Evolutionary conservation across 257 asterid species (phyloP).

Genomic region (Solanum tarijense): DNA sequence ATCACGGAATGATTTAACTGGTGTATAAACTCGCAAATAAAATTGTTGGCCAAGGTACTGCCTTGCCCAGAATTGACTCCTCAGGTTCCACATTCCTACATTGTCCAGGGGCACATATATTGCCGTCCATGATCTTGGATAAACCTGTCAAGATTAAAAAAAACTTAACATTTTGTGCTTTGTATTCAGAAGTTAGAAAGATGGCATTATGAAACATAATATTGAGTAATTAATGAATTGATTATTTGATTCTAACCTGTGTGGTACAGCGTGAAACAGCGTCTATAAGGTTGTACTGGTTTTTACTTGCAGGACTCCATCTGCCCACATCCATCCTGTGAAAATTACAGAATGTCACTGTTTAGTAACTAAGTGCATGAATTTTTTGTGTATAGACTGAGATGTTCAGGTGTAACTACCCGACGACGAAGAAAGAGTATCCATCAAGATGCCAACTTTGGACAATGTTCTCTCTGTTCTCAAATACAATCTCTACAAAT

Average conservation of each 20-base stretch:
- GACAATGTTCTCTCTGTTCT: slow-evolving; percentile 34
- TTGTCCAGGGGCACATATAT: slow-evolving; percentile 58
- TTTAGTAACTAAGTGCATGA: not conserved
- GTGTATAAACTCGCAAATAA: slow-evolving; percentile 52
- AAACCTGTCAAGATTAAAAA: slow-evolving; percentile 30
- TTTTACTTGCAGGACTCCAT: slow-evolving; percentile 42
- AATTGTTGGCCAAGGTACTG: slow-evolving; percentile 69
- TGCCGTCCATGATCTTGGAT: slow-evolving; percentile 72
- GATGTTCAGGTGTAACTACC: slow-evolving; percentile 19
- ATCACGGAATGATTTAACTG: slow-evolving; percentile 34
- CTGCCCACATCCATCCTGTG: slow-evolving; percentile 53
- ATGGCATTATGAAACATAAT: not conserved
- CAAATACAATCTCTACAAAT: slow-evolving; percentile 64
- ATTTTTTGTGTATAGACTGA: not conserved
- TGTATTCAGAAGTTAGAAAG: not conserved
- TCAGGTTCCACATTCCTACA: slow-evolving; percentile 78
- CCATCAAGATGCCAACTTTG: slow-evolving; percentile 83
- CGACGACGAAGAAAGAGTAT: slow-evolving; percentile 59
- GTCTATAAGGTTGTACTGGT: slow-evolving; percentile 49
- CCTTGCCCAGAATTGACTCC: slow-evolving; percentile 58
- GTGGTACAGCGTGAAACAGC: slow-evolving; percentile 57
- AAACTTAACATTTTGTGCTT: not conserved
- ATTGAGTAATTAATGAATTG: not conserved
- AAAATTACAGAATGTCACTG: not conserved
- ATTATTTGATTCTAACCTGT: slow-evolving; percentile 31